Conservation (phyloP, 2,329 filamentous ascomycete species). For the Xylaria digitata region DNA sequence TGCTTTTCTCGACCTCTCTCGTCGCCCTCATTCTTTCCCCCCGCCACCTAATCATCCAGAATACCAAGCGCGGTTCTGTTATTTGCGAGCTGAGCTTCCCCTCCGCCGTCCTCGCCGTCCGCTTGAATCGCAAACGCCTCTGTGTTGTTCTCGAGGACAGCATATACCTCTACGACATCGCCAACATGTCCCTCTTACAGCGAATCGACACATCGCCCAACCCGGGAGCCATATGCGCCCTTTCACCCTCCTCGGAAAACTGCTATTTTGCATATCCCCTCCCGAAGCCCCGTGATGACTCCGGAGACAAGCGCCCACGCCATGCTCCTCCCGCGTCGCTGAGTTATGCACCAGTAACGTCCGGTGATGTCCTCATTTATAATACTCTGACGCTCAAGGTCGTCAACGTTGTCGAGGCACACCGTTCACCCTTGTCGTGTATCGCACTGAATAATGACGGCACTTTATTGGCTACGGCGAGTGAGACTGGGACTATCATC, state of each 20-base stretch:
- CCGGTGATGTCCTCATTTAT: constrained; percentile 92
- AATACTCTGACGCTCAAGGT: constrained; percentile 90
- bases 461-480: constrained; percentile 90
- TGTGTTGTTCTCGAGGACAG: constrained; percentile 95
- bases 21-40: constrained; percentile 94
- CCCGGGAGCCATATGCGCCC: constrained; percentile 86
- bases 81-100: constrained; percentile 99
- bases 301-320: constrained; percentile 70
- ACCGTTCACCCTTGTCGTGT: constrained; percentile 89
- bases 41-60: constrained; percentile 92
- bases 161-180: constrained; percentile 98
- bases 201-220: constrained; percentile 96
- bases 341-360: constrained; percentile 80
- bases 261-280: constrained; percentile 96
- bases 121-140: constrained; percentile 91
- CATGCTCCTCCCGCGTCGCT: constrained; percentile 86
- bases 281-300: constrained; percentile 75
- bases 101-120: constrained; percentile 92
- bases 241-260: constrained; percentile 94
- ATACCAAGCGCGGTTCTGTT: constrained; percentile 85
- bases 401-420: constrained; percentile 94
- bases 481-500: constrained; percentile 97
- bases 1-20: constrained; percentile 97
- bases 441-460: constrained; percentile 94
- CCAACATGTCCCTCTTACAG: constrained; percentile 95